Evolutionary conservation across 352 stramenopile species (phyloP).

Genomic region (Pythium inflatum): DNA sequence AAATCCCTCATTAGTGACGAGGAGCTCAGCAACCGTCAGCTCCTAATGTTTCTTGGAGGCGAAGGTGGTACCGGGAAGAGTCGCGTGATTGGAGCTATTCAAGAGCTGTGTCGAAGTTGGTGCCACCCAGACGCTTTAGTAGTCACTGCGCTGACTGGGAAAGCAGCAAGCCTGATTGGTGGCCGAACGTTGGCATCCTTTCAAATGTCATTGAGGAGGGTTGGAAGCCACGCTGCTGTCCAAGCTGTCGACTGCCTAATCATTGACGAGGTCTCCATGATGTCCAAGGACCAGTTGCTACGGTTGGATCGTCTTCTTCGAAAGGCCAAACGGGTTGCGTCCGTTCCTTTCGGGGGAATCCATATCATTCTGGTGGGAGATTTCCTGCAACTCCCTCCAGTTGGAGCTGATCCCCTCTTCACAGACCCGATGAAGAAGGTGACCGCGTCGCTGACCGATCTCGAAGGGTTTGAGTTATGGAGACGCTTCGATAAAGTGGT

Average conservation of each 20-base stretch:
- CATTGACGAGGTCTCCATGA: conserved; percentile 33
- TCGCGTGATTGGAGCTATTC: conserved; percentile 13
- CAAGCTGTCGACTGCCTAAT: conserved; percentile 27
- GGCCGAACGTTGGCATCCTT: conserved; percentile 21
- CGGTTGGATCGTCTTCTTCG: conserved; percentile 1
- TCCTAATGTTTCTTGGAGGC: conserved; percentile 14
- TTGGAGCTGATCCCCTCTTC: conserved; percentile 10
- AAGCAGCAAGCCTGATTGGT: conserved; percentile 23
- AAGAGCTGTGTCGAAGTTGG: conserved; percentile 3
- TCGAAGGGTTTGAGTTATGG: conserved; percentile 18
- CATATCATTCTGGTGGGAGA: conserved; percentile 16
- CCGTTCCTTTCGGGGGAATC: conserved; percentile 15
- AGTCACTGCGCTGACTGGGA: conserved; percentile 14
- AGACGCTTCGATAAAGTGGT: conserved; percentile 20
- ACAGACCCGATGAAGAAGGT: background rate
- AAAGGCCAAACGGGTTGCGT: conserved; percentile 4
- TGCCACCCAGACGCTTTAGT: background rate
- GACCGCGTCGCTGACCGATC: background rate
- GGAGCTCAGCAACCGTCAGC: background rate
- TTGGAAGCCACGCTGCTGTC: background rate
- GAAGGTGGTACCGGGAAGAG: conserved; percentile 18
- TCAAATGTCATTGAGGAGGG: conserved; percentile 13
- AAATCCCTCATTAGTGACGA: conserved; percentile 7
- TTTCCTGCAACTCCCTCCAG: conserved; percentile 13
- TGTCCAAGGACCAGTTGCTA: conserved; percentile 12